Evolutionary conservation across 2,329 filamentous ascomycete species (phyloP), one percentile per base, ranked within the genome.

Genomic region (Exophiala phaeomuriformis): DNA sequence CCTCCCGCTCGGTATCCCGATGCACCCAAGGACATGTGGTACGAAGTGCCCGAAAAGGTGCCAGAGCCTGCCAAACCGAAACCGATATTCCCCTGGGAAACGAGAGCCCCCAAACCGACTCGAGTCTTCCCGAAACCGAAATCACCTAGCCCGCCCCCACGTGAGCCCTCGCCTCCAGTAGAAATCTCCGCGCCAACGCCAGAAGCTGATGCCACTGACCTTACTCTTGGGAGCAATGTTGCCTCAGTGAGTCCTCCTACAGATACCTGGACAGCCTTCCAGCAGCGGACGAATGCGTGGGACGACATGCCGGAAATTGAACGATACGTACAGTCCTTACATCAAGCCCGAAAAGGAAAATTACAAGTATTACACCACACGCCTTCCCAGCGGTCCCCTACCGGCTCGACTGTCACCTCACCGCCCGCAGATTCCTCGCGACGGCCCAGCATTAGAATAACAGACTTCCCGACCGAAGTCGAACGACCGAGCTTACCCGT

Each of bases 51-150:
- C 3, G 66, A 62, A 37, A 68, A 66, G 33, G 69, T 81, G 52
- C 77, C 80, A 54, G 74, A 75, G 12, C 77, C 80, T 54, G 81
- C 81, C 27, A 77, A 81, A 45, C 73, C 77, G 41, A 75, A 83
- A 59, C 79, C 74, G 56, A 84, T 97, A 46, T 98, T 98, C 68
- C 93, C 93, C 0, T 98, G 93, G 93, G 93, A 98, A 69, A 72
- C 70, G 40, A 74, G 83, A 53, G 80, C 80, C 57, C 77, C 84
- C 8, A 81, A 76, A 63, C 72, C 82, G 6, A 80, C 79, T 5
- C 71, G 74, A 28, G 68, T 76, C 19, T 76, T 76, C 57, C 55
- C 67, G 5, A 64, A 71, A 42, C 68, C 73, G 39, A 57, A 57
- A 42, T 49, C 59, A 30, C 55, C 50, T n/a, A 52, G 32, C 47